These are phyloP conservation scores for Eucalyptus cloeziana DNA, from an alignment of 345 rosid species.

Conservation along the genomic window DNA sequence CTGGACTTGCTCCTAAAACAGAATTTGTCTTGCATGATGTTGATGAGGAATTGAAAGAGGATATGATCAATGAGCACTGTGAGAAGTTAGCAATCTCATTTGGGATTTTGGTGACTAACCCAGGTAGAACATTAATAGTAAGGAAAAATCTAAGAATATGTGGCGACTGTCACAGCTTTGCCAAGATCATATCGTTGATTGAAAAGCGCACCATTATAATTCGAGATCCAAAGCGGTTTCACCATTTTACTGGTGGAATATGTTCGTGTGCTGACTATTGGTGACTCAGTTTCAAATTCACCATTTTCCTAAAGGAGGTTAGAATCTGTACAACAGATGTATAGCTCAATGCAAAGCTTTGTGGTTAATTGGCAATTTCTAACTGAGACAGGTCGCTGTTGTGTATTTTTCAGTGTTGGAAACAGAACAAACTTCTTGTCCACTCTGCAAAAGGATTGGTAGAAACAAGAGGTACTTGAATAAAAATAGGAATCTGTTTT, in stretches of 20 bases:
- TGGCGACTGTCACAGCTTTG: slow-evolving; percentile 49
- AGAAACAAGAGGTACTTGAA: background rate
- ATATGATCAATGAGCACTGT: slow-evolving; percentile 47
- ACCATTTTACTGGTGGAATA: slow-evolving; percentile 51
- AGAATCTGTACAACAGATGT: background rate
- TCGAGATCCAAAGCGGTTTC: slow-evolving; percentile 68
- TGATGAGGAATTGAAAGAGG: slow-evolving; percentile 52
- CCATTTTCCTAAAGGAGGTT: background rate
- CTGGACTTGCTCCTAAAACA: slow-evolving; percentile 30
- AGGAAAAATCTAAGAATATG: slow-evolving; percentile 67
- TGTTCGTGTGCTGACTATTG: slow-evolving; percentile 71
- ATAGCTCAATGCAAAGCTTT: background rate
- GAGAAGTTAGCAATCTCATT: slow-evolving; percentile 73
- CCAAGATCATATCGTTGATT: slow-evolving; percentile 35
- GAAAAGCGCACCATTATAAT: slow-evolving; percentile 46
- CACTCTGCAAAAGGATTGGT: background rate
- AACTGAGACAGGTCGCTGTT: background rate
- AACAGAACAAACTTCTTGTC: background rate
- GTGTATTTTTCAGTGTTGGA: background rate
- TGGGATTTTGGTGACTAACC: slow-evolving; percentile 41
- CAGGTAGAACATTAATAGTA: slow-evolving; percentile 26
- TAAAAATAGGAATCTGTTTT: background rate
- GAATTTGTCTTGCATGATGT: slow-evolving; percentile 69
- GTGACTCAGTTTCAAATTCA: slow-evolving; percentile 6
- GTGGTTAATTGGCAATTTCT: background rate